Base-by-base conservation (phyloP, 257 asterid species). In the Solanum commersonii region DNA sequence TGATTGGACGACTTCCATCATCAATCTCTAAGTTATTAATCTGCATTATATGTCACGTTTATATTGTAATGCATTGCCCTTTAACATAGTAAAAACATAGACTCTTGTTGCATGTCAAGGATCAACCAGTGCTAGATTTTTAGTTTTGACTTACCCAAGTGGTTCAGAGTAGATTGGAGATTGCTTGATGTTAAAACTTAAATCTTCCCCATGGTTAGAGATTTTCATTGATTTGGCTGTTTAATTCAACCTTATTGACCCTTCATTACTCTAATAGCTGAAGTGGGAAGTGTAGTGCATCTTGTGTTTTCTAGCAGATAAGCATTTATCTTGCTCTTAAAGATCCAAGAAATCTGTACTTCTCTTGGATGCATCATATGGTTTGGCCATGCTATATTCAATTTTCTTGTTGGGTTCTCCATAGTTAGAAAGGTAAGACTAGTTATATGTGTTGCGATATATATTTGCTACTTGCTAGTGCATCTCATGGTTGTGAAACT, bases 1-100 rank as follows among this genome's bases (percentile, higher is more conserved):
- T 83, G 84, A 77, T 87, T 49, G 76, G 91, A 86, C 63, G 11
- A 84, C 85, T 87, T 34, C 60, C 60, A 83, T 73, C 73, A 35
- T 49, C 44, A 18, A 49, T 78, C 79, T 40, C 35, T 42, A 4
- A 46, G 40, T 81, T 81, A 46, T 81, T 81, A 29, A 46, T 81
- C 27, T 81, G 85, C 85, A 27, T 16, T 25, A 15, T 27, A 11
- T 35, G 44, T 74, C 82, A 33, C 27, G 8, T 78, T 78, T 79
- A 79, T 79, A 14, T 46, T 27, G 67, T 16, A 44, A 38, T 46
- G 68, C 37, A 27, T 81, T 79, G 20, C 68, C 84, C 34, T 44
- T 78, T 44, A 44, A 78, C 37, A 42, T 78, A 25, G 63, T 8
- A 78, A 40, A 42, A 78, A 14, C n/a, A 49, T 14, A 8, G 67